Evolutionary conservation across 768 basidiomycete genomes (phyloP).

Genomic region (Amanita brunnescens): DNA sequence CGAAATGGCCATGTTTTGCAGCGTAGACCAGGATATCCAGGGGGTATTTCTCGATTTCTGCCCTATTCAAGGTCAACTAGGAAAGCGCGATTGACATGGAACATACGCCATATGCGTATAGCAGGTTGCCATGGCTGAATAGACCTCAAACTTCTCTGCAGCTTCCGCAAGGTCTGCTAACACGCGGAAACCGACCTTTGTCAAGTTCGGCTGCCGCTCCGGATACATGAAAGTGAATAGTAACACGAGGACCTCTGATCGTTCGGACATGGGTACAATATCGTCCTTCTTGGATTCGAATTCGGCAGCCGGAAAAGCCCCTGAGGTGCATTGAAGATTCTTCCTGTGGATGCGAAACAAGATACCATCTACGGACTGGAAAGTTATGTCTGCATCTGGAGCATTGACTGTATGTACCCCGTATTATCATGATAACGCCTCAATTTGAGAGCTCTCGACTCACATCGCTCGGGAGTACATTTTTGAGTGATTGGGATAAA

Average conservation of each 20-base stretch:
- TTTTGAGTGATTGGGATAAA: too few relatives aligned
- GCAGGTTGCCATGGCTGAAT: constrained; percentile 13
- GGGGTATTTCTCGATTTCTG: constrained; percentile 11
- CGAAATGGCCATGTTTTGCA: constrained; percentile 13
- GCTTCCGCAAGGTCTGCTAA: constrained; percentile 15
- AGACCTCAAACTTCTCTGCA: constrained; percentile 17
- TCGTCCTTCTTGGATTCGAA: neutral
- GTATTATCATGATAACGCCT: neutral
- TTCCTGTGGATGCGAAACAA: constrained; percentile 12
- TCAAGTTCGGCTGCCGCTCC: constrained; percentile 14
- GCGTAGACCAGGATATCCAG: constrained; percentile 15
- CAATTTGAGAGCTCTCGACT: neutral
- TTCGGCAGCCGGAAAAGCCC: constrained; percentile 9
- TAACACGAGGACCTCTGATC: constrained; percentile 10
- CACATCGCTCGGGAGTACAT: neutral
- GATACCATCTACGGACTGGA: constrained; percentile 10
- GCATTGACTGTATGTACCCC: constrained; percentile 4
- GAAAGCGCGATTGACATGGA: neutral
- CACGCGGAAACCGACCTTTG: constrained; percentile 8
- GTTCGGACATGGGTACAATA: neutral
- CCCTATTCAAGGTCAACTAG: constrained; percentile 1
- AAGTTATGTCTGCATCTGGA: constrained; percentile 8
- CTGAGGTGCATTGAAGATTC: constrained; percentile 11
- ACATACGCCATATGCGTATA: constrained; percentile 15
- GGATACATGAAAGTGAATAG: constrained; percentile 16